Evolutionary conservation across 1,284 basidiomycete genomes (phyloP).

Genomic region (Microstroma glucosiphilum): DNA sequence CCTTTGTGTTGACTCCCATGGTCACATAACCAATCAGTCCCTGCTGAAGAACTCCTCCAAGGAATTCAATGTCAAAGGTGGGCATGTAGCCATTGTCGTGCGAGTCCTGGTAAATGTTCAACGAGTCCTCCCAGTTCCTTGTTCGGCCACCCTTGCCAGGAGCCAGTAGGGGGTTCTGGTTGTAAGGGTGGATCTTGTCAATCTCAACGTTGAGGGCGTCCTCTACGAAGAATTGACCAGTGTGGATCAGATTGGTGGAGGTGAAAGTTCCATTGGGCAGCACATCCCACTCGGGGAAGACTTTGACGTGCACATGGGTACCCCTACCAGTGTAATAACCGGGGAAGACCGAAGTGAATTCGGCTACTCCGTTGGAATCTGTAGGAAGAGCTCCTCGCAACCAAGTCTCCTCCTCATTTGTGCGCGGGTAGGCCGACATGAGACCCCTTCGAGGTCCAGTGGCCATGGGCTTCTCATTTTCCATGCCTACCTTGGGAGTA

Average conservation of each 20-base stretch:
- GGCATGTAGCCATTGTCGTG: conserved; percentile 51
- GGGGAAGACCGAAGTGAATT: conserved; percentile 65
- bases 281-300: conserved; percentile 52
- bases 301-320: conserved; percentile 53
- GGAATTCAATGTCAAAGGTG: conserved; percentile 52
- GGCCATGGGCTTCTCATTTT: conserved; percentile 49
- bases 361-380: conserved; percentile 62
- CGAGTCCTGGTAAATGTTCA: conserved; percentile 53
- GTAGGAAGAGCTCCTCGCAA: conserved; percentile 65
- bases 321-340: conserved; percentile 57
- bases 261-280: conserved; percentile 53
- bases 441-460: conserved; percentile 51
- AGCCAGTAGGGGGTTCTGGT: conserved; percentile 50
- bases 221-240: conserved; percentile 65
- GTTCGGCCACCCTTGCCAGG: conserved; percentile 50
- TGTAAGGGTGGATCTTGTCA: conserved; percentile 52
- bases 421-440: conserved; percentile 52
- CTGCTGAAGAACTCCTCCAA: conserved; percentile 53
- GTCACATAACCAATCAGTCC: conserved; percentile 54
- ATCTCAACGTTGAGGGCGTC: conserved; percentile 58
- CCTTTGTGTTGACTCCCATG: conserved; percentile 49
- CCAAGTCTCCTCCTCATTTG: conserved; percentile 55
- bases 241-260: conserved; percentile 54
- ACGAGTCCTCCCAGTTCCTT: conserved; percentile 54
- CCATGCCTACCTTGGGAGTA: conserved; percentile 49